A percentile compares a stretch with the other conserved stretches of the same genome.
phyloP scores from a whole-genome alignment of 331 rosid genomes.

The Prunus yedoensis region DNA sequence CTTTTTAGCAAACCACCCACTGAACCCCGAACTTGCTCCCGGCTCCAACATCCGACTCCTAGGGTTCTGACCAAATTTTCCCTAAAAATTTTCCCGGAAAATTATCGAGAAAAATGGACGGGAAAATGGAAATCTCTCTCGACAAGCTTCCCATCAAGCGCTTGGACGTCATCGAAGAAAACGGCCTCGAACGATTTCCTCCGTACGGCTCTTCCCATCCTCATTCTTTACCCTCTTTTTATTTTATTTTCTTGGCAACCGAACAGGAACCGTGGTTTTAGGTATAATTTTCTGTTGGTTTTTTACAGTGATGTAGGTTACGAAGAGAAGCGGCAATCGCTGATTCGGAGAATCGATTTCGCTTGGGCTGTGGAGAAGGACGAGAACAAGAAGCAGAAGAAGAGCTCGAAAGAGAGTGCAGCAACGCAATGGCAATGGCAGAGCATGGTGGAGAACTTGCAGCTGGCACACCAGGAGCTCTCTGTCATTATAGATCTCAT shows the following conservation, averaged over 20 bases:
- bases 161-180: conserved; percentile 80
- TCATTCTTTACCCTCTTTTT: neutral
- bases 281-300: neutral
- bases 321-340: conserved; percentile 69
- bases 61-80: conserved; percentile 3
- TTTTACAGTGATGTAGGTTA: conserved; percentile 65
- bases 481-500: conserved; percentile 83
- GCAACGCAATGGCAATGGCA: conserved; percentile 88
- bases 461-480: conserved; percentile 86
- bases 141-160: conserved; percentile 93
- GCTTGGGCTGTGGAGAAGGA: conserved; percentile 93
- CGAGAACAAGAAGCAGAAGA: conserved; percentile 74
- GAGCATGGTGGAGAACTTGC: conserved; percentile 83
- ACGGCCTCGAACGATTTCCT: conserved; percentile 78
- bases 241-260: conserved; percentile 5
- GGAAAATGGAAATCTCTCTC: conserved; percentile 53
- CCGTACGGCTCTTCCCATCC: conserved; percentile 39
- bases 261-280: neutral
- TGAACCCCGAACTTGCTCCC: neutral
- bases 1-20: neutral
- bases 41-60: neutral
- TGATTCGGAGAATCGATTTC: conserved; percentile 77
- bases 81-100: conserved; percentile 24
- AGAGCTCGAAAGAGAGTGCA: conserved; percentile 68
- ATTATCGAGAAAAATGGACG: conserved; percentile 44